Evolutionary conservation across 148 eudicot genomes (phyloP).

Genomic region (Vaccinium vitisidaea): DNA sequence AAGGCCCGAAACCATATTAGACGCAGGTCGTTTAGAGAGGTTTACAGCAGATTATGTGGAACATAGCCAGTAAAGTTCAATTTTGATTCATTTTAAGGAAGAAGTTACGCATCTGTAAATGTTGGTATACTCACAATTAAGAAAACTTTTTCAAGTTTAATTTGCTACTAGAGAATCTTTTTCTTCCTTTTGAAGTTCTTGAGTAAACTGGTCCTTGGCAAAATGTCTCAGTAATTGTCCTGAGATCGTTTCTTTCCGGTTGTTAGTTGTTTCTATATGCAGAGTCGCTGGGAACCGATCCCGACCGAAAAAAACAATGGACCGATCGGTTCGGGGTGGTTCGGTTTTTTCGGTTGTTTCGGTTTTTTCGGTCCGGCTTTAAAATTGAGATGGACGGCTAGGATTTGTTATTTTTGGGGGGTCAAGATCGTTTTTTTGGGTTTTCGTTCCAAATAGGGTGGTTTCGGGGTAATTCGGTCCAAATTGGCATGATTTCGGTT

Average conservation of each 20-base stretch:
- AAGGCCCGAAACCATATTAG: neutral
- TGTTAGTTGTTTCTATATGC: slow-evolving; percentile 18
- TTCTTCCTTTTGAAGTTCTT: neutral
- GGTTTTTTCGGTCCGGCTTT: no score
- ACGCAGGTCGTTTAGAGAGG: neutral
- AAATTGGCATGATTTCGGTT: no score
- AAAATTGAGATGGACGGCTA: no score
- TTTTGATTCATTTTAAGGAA: neutral
- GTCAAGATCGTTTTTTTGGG: no score
- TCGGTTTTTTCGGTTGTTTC: no score
- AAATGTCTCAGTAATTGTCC: neutral
- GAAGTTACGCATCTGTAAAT: neutral
- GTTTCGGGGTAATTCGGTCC: no score
- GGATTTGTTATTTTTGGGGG: no score
- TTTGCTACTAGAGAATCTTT: neutral
- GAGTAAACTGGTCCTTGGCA: neutral
- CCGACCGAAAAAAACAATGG: no score
- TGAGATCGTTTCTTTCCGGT: neutral
- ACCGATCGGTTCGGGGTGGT: no score
- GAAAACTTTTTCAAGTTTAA: neutral
- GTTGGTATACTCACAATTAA: neutral
- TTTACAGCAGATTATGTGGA: neutral
- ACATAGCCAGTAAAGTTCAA: neutral
- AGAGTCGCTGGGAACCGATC: slow-evolving; percentile 99
- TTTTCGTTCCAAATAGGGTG: no score